phyloP scores from a whole-genome alignment of 2,329 filamentous ascomycete species.

The Onygenales sp. region DNA sequence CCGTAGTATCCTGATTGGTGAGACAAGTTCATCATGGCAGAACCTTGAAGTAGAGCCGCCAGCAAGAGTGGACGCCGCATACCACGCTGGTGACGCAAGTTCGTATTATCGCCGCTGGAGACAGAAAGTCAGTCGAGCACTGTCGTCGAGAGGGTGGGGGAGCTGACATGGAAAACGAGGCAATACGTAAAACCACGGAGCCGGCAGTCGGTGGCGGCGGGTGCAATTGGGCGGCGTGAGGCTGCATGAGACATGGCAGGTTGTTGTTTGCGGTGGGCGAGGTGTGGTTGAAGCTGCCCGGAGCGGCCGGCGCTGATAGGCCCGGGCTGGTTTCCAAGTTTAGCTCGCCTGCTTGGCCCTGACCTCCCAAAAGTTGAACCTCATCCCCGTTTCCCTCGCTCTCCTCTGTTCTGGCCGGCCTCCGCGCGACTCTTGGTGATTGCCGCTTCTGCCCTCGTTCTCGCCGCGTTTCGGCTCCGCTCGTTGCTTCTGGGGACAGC shows the following conservation, averaged over 20 bases:
- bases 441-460: too few species aligned
- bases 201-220: neutral
- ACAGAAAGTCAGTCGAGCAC: too few species aligned
- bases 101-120: neutral
- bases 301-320: neutral
- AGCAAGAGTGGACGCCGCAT: neutral
- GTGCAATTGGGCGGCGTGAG: too few species aligned
- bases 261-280: neutral
- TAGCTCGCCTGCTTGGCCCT: neutral
- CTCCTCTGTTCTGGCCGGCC: neutral
- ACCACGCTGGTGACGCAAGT: neutral
- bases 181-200: neutral
- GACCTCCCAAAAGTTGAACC: neutral
- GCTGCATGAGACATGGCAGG: too few species aligned
- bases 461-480: too few species aligned
- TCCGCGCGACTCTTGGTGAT: too few species aligned
- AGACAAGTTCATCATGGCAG: neutral
- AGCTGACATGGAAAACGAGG: neutral
- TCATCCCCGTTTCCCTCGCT: neutral
- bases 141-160: neutral
- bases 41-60: neutral
- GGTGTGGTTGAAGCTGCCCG: neutral
- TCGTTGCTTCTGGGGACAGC: too few species aligned
- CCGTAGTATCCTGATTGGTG: neutral
- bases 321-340: neutral